Base-by-base conservation (phyloP, 495 filamentous ascomycete genomes). In the Aspergillus nanangensis region DNA sequence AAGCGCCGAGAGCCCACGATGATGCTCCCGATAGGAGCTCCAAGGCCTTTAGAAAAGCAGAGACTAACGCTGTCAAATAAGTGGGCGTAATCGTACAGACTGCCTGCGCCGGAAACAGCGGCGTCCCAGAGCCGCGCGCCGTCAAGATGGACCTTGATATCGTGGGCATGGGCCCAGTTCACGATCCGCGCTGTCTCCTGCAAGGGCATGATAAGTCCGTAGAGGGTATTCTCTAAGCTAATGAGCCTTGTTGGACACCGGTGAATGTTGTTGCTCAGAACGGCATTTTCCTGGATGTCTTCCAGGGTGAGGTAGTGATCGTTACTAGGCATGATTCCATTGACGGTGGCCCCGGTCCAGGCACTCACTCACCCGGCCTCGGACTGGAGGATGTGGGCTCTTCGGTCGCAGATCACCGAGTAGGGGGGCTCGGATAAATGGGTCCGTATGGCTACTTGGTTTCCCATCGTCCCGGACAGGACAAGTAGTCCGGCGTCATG, bases 31-130 rank as follows among this genome's bases (percentile, higher is more conserved):
- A 90, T 77, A 0, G 88, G 88, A 5, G 88, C 88, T 2, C 87
- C 88, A 0, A 94, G 71, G 0, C 86, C 84, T 63, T 94, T 93
- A 31, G 76, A 80, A 56, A 94, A 88, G 63, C 87, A 92, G 8
- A 92, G 67, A 33, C 69, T 81, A 1, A 88, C 66, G 33, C 78
- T 86, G 59, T 94, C 88, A 49, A 88, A 86, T 42, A 77, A 75
- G 0, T 50, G 65, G n/a, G 79, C 72, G 50, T 79, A 91, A 5
- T 86, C 84, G 2, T 67, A 45, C 23, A 94, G 56, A n/a, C 45
- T 65, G 18, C 75, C 72, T 1, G 74, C 73, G 2, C 71, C 71
- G 2, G 77, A 65, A 0, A 71, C 72, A 5, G 77, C 76, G 0
- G 79, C 81, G 51, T 88, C 82, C 84, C 84, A 93, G 31, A 93